phyloP scores from a whole-genome alignment of 2,329 filamentous ascomycete species.

The Ceratocystis cacaofunesta region DNA sequence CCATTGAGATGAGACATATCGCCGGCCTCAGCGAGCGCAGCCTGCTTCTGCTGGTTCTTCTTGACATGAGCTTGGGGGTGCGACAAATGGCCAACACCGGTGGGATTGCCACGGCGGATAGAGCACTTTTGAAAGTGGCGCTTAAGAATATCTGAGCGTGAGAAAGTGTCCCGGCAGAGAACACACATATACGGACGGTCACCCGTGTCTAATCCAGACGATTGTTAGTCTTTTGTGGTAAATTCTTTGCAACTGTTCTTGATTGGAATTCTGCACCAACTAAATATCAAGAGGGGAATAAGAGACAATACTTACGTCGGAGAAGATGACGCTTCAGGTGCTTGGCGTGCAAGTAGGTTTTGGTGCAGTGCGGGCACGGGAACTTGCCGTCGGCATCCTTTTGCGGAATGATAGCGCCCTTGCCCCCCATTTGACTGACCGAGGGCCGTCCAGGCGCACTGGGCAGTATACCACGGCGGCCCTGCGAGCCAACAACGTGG shows the following conservation, averaged over 20 bases:
- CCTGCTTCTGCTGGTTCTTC: slow-evolving; percentile 50
- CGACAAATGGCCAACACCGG: slow-evolving; percentile 83
- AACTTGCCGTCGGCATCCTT: slow-evolving; percentile 98
- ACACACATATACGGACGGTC: slow-evolving; percentile 98
- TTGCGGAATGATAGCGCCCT: slow-evolving; percentile 72
- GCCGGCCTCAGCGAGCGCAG: slow-evolving; percentile 37
- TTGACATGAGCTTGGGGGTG: slow-evolving; percentile 83
- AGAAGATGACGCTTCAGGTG: slow-evolving; percentile 92
- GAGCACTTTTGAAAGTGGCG: slow-evolving; percentile 99
- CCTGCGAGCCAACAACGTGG: slow-evolving; percentile 90
- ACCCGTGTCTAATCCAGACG: slow-evolving; percentile 57
- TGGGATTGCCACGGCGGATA: slow-evolving; percentile 87
- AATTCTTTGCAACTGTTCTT: no score
- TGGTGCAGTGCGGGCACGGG: slow-evolving; percentile 93
- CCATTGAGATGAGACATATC: slow-evolving; percentile 46
- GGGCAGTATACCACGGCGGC: slow-evolving; percentile 76
- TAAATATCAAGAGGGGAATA: not conserved
- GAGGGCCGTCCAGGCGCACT: slow-evolving; percentile 72
- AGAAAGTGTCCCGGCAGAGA: slow-evolving; percentile 94
- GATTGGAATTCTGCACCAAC: no score
- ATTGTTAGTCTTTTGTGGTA: no score
- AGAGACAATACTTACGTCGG: slow-evolving; percentile 57
- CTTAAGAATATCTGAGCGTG: slow-evolving; percentile 93
- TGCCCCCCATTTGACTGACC: slow-evolving; percentile 51
- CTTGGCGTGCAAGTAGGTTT: slow-evolving; percentile 95